A percentile compares a stretch with the other conserved stretches of the same genome.
phyloP scores from a whole-genome alignment of 2,329 filamentous ascomycete genomes.

The Aspergillus sp. region DNA sequence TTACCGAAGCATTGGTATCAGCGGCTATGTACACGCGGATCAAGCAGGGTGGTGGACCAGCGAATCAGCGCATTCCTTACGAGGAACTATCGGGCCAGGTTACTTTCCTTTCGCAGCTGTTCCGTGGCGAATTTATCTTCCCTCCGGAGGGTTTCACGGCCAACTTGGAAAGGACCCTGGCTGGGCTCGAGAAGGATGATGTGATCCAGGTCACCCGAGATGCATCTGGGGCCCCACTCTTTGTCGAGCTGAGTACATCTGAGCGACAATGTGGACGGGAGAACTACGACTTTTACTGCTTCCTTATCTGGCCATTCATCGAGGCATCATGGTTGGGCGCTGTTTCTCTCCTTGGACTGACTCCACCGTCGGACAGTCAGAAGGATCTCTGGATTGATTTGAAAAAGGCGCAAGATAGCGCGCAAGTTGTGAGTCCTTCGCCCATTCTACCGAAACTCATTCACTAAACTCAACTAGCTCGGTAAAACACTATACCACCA shows the following conservation, averaged over 20 bases:
- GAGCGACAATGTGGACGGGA: constrained; percentile 77
- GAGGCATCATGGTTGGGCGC: constrained; percentile 90
- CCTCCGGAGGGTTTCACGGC: constrained; percentile 71
- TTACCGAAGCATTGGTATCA: constrained; percentile 84
- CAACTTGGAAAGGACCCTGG: constrained; percentile 75
- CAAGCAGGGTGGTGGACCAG: constrained; percentile 80
- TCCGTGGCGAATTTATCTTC: constrained; percentile 96
- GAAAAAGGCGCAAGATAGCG: constrained; percentile 69
- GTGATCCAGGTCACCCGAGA: constrained; percentile 62
- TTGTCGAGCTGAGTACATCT: constrained; percentile 65
- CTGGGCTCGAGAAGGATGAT: constrained; percentile 68
- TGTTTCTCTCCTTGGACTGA: constrained; percentile 78
- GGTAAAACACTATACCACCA: constrained; percentile 97
- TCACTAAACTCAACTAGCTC: constrained; percentile 45
- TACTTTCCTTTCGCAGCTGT: constrained; percentile 79
- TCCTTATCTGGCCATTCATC: constrained; percentile 96
- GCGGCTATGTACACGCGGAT: constrained; percentile 84
- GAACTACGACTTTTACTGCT: constrained; percentile 98
- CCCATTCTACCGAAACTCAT: neutral
- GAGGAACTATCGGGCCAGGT: constrained; percentile 69
- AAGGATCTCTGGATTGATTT: constrained; percentile 71
- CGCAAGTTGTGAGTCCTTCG: constrained; percentile 60
- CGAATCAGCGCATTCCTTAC: constrained; percentile 72
- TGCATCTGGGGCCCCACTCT: constrained; percentile 50
- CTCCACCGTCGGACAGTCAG: constrained; percentile 57